Base-by-base conservation (phyloP, 306 rosid genomes). In the Adenanthera pavonina region DNA sequence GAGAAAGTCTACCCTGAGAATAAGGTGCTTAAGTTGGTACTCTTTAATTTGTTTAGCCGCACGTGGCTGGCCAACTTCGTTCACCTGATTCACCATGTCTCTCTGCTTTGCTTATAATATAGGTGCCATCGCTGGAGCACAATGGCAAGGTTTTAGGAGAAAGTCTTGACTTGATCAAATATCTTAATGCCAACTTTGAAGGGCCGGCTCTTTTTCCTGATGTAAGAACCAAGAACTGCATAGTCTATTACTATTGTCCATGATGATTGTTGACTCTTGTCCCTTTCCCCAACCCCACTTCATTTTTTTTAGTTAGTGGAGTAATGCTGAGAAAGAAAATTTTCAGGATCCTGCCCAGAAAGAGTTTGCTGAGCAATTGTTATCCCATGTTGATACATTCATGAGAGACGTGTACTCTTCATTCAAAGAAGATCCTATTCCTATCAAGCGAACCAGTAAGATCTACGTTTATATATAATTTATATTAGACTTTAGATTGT, bases 121-220 rank as follows among this genome's bases (percentile, higher is more conserved):
- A 94, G 97, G 97, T 94, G 73, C 97, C 98, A 66, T 46, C 98
- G 7, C 83, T 95, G 90, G 97, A 95, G 91, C 97, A 91, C 88
- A 89, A 93, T 80, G 93, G 94, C 10, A 88, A 93, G 82, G 78
- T 95, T 38, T 67, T 88, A 25, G 99, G 95, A 74, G 99, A 95
- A 84, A 92, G 97, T 83, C 93, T 95, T 84, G 97, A 93, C 83
- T 81, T 93, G 86, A 81, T 95, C 81, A 91, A 93, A 81, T 95
- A 93, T 84, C 1, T 95, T 6, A 93, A 95, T 74, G 85, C 74
- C 36, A 87, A 85, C 81, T 85, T 87, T 25, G 88, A 82, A 68
- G 90, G 90, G 38, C 59, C 85, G 17, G 82, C 97, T 81, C 89
- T 94, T 56, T 59, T 60, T 69, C 94, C 97, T 12, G 75, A 10